Percentiles rank a stretch among this genome's conserved stretches.
phyloP scores from a whole-genome alignment of 2,329 filamentous ascomycete species.

The Diaporthe batatas region DNA sequence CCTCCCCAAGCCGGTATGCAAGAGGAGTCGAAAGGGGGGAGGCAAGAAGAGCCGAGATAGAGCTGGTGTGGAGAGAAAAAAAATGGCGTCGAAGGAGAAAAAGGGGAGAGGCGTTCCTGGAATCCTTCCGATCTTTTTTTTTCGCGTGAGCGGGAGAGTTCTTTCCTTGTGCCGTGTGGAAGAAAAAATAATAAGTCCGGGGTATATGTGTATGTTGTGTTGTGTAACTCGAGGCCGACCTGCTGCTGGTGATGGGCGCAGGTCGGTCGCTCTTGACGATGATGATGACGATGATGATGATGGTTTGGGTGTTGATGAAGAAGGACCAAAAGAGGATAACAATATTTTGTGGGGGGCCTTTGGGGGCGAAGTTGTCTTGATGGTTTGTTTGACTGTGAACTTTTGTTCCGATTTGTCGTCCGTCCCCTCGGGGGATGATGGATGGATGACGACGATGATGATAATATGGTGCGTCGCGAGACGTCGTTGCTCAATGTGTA shows the following conservation, averaged over 20 bases:
- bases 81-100: slow-evolving; percentile 25
- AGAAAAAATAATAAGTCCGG: slow-evolving; percentile 36
- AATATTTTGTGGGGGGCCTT: neutral
- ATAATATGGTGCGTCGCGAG: slow-evolving; percentile 32
- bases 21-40: neutral
- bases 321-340: slow-evolving; percentile 2
- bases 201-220: slow-evolving; percentile 35
- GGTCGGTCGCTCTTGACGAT: neutral
- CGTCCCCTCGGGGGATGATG: neutral
- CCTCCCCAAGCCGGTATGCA: neutral
- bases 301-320: neutral
- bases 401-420: neutral
- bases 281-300: neutral
- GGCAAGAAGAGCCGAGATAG: slow-evolving; percentile 15
- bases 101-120: neutral
- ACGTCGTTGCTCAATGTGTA: slow-evolving; percentile 36
- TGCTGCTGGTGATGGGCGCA: neutral
- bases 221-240: neutral
- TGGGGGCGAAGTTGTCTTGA: slow-evolving; percentile 27
- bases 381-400: neutral
- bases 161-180: slow-evolving; percentile 39
- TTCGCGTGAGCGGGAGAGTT: slow-evolving; percentile 51
- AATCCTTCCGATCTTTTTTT: slow-evolving; percentile 38
- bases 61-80: slow-evolving; percentile 44
- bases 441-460: too few species aligned